A percentile compares a stretch with the other conserved stretches of the same genome.
Conservation (phyloP, 805 yeast genomes). For the Candida wancherniae region DNA sequence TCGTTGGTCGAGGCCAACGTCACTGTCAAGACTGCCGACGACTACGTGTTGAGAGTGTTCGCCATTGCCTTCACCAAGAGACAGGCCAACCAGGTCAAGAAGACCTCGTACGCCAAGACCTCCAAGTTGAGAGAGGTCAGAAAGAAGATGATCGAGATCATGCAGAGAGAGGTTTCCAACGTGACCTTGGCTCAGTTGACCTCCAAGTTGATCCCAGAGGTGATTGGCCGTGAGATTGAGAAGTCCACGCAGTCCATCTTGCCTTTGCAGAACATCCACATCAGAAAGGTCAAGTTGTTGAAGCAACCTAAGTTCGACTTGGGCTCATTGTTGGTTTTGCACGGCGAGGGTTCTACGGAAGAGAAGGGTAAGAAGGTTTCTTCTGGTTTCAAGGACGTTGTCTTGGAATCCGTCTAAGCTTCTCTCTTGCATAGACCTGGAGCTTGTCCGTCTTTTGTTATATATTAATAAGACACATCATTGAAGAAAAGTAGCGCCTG, state of each 20-base stretch:
- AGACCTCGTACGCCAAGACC: conserved; percentile 96
- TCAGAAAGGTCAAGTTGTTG: conserved; percentile 97
- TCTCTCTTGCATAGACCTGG: not conserved
- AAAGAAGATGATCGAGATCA: conserved; percentile 94
- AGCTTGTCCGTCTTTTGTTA: conserved; percentile 15
- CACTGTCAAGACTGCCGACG: conserved; percentile 96
- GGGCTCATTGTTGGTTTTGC: conserved; percentile 92
- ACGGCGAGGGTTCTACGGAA: conserved; percentile 87
- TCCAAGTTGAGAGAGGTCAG: conserved; percentile 96
- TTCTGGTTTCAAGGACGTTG: conserved; percentile 96
- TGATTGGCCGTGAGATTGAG: conserved; percentile 97
- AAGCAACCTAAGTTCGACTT: conserved; percentile 98
- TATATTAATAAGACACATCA: conserved; percentile 15
- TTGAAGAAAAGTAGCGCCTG: conserved; percentile 2
- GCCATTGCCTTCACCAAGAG: conserved; percentile 99
- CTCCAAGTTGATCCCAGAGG: conserved; percentile 96
- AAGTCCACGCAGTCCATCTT: conserved; percentile 90
- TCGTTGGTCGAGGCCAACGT: conserved; percentile 96
- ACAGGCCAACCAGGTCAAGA: conserved; percentile 94
- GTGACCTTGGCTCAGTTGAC: conserved; percentile 95
- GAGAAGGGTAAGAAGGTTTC: conserved; percentile 99
- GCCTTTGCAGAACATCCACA: conserved; percentile 98
- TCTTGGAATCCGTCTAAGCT: conserved; percentile 86
- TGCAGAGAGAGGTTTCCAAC: conserved; percentile 93
- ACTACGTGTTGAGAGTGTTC: conserved; percentile 92